Evolutionary conservation across 257 asterid genomes (phyloP), one percentile per base, ranked within the genome.

Genomic region (Galeopsis tetrahit): DNA sequence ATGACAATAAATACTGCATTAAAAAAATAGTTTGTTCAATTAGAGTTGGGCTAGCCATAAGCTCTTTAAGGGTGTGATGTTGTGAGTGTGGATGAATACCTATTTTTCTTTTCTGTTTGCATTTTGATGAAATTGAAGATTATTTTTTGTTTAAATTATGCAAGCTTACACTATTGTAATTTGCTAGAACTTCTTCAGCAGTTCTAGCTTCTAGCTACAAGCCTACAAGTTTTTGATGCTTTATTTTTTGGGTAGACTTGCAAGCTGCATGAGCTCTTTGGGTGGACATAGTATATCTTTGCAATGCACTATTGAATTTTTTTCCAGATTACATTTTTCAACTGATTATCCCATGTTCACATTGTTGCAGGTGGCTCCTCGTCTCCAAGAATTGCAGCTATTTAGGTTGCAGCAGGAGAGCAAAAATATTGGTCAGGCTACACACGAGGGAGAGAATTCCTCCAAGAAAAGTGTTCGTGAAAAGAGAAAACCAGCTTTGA

Each of bases 361-460:
- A 35, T 63, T 62, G 65, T 78, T 73, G 78, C 84, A 95, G 99
- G 96, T 95, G 71, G 78, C 93, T 78, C 99, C 99, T 77, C 99
- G 99, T 68, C 88, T 92, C 52, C 93, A 86, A 80, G 99, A 92
- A 75, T 89, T 95, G 73, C 96, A 87, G 79, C 70, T 87, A 70
- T 92, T 89, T 74, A 86, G 78, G 84, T 69, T 77, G 69, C 94
- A 87, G 77, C 93, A 92, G 84, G 96, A 92, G 85, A 85, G 78
- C 82, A 87, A 87, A 80, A 71, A n/a, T 70, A 69, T 51, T 9
- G 80, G 68, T 53, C 77, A 79, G 3, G 75, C 88, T 44, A 68
- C 80, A 63, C 85, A 79, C 68, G 89, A 81, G 68, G 79, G 82
- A 75, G 92, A 85, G 65, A 85, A 39, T 76, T 11, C 85, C 48